phyloP scores from a whole-genome alignment of 352 stramenopile species.

The Phytopythium ostracodes region DNA sequence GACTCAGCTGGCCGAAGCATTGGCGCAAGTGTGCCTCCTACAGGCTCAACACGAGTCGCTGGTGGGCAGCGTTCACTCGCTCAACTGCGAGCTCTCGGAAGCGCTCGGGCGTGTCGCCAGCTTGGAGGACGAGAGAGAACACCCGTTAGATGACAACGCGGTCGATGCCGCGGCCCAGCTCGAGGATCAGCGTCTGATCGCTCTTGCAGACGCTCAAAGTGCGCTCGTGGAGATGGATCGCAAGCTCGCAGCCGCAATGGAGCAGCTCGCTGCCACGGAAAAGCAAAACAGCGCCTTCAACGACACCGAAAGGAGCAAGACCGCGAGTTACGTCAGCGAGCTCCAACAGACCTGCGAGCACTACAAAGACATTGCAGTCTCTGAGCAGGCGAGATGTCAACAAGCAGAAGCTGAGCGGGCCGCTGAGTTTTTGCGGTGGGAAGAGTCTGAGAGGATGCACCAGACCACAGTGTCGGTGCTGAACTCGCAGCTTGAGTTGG shows the following conservation, averaged over 20 bases:
- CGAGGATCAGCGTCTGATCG: not conserved
- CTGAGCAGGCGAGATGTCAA: too few species aligned
- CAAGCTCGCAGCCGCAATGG: not conserved
- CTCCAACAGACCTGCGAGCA: too few species aligned
- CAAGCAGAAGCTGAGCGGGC: too few species aligned
- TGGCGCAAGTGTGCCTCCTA: conserved; percentile 2
- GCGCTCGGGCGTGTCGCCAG: conserved; percentile 7
- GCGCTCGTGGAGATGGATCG: not conserved
- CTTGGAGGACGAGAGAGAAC: conserved; percentile 11
- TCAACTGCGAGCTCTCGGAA: conserved; percentile 9
- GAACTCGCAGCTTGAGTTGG: too few species aligned
- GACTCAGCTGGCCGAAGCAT: not conserved
- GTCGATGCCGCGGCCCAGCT: not conserved
- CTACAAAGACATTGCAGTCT: too few species aligned
- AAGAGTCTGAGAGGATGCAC: too few species aligned
- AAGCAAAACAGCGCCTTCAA: too few species aligned
- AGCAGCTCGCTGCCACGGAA: not conserved
- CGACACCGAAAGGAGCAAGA: too few species aligned
- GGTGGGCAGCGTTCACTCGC: not conserved
- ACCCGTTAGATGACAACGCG: not conserved
- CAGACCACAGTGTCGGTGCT: too few species aligned
- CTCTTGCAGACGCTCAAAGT: not conserved
- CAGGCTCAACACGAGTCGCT: conserved; percentile 13
- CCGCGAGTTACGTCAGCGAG: too few species aligned
- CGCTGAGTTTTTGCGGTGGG: too few species aligned